These are phyloP conservation scores for Nephelium lappaceum DNA, from an alignment of 345 rosid species.

Conservation along the genomic window DNA sequence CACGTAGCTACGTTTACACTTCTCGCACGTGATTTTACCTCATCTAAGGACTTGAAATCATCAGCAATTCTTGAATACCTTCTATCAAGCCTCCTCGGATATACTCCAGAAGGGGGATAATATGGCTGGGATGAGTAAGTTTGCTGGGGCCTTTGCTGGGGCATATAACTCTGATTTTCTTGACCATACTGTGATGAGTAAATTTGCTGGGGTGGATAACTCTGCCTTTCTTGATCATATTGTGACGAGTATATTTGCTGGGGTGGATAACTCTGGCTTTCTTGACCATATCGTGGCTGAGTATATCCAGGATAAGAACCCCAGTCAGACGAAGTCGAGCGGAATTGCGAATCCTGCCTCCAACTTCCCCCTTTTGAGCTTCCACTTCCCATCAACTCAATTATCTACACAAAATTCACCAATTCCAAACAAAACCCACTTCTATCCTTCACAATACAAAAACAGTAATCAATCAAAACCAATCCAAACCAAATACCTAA, in stretches of 20 bases:
- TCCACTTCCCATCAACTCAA: slow-evolving; percentile 65
- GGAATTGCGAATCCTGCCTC: slow-evolving; percentile 45
- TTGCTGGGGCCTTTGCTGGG: slow-evolving; percentile 36
- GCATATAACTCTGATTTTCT: slow-evolving; percentile 43
- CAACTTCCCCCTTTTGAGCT: slow-evolving; percentile 57
- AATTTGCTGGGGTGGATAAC: slow-evolving; percentile 32
- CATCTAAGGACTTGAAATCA: slow-evolving; percentile 71
- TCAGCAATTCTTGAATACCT: slow-evolving; percentile 79
- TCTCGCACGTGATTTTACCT: slow-evolving; percentile 44
- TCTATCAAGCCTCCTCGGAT: slow-evolving; percentile 61
- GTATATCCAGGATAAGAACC: slow-evolving; percentile 30
- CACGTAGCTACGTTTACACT: background rate
- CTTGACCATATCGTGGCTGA: slow-evolving; percentile 45
- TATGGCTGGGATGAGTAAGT: slow-evolving; percentile 35
- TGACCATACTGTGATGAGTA: slow-evolving; percentile 38
- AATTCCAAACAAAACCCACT: slow-evolving; percentile 6
- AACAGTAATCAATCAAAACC: slow-evolving; percentile 15
- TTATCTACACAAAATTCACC: slow-evolving; percentile 20
- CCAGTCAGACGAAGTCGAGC: slow-evolving; percentile 56
- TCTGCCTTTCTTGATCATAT: slow-evolving; percentile 49
- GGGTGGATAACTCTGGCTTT: slow-evolving; percentile 42
- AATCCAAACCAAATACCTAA: slow-evolving; percentile 8
- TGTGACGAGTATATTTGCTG: slow-evolving; percentile 32
- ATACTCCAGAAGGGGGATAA: slow-evolving; percentile 40
- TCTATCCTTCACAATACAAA: slow-evolving; percentile 1